A percentile compares a stretch with the other conserved stretches of the same genome.
Evolutionary conservation across 2,329 filamentous ascomycete genomes (phyloP).

Genomic region (Berkeleyomyces rouxiae): DNA sequence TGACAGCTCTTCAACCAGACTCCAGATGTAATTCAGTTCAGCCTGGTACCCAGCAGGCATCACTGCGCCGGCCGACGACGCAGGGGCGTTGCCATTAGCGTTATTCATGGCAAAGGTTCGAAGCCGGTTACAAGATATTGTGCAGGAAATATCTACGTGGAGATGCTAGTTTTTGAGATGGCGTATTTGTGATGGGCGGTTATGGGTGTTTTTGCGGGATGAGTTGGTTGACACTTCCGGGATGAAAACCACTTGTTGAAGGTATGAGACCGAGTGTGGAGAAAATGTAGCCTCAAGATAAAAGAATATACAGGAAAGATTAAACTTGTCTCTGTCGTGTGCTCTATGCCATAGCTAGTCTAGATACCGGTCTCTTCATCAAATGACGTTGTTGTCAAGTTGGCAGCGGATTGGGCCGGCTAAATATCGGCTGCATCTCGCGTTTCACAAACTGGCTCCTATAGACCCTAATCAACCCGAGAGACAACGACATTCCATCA

Average conservation of each 20-base stretch:
- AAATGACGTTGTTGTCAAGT: not conserved
- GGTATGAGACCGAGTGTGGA: not conserved
- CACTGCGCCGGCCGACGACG: slow-evolving; percentile 30
- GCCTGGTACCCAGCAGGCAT: slow-evolving; percentile 52
- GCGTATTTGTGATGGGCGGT: too few relatives aligned
- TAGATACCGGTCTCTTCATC: not conserved
- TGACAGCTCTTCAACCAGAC: slow-evolving; percentile 50
- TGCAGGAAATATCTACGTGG: not conserved
- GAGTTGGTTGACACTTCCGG: too few relatives aligned
- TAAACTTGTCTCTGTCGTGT: not conserved
- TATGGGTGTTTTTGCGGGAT: too few relatives aligned
- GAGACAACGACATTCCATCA: not conserved
- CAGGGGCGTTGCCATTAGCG: slow-evolving; percentile 16
- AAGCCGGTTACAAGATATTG: not conserved
- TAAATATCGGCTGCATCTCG: not conserved
- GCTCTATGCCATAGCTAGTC: not conserved
- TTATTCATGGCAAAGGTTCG: slow-evolving; percentile 5
- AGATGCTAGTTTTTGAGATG: not conserved
- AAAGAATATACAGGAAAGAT: not conserved
- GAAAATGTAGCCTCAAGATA: not conserved
- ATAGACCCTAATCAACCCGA: not conserved
- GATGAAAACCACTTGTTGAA: too few relatives aligned
- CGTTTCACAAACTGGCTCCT: not conserved
- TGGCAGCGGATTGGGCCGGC: not conserved
- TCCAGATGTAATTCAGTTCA: slow-evolving; percentile 51